Percentiles rank a stretch among this genome's conserved stretches.
These are phyloP conservation scores for Candida odintsovae DNA, from an alignment of 805 yeast genomes.

Conservation along the genomic window DNA sequence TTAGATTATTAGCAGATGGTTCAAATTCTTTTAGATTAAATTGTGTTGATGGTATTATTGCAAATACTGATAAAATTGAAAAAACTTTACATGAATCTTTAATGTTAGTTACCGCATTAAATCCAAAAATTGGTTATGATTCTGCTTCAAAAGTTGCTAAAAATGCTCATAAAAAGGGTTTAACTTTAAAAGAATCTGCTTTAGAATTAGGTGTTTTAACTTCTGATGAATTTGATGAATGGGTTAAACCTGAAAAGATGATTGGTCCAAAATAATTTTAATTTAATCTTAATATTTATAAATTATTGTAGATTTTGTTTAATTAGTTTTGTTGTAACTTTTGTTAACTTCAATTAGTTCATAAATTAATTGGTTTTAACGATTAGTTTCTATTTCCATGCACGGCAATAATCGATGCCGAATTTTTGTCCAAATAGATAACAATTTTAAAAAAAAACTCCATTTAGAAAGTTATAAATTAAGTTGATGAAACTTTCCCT, in stretches of 20 bases:
- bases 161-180: conserved; percentile 97
- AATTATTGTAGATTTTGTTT: too few relatives aligned
- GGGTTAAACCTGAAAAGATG: conserved; percentile 98
- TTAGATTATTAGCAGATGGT: conserved; percentile 88
- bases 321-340: too few relatives aligned
- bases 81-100: conserved; percentile 89
- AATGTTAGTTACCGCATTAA: conserved; percentile 97
- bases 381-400: too few relatives aligned
- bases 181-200: conserved; percentile 92
- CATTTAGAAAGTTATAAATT: too few relatives aligned
- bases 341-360: too few relatives aligned
- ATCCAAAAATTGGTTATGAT: conserved; percentile 98
- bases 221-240: conserved; percentile 84
- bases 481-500: too few relatives aligned
- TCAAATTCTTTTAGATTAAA: conserved; percentile 82
- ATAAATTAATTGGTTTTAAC: too few relatives aligned
- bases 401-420: background rate
- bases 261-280: conserved; percentile 68
- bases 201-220: conserved; percentile 82
- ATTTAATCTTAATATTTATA: too few relatives aligned
- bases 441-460: too few relatives aligned
- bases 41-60: conserved; percentile 92
- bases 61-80: conserved; percentile 81
- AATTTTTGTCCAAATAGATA: too few relatives aligned
- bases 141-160: conserved; percentile 96